Evolutionary conservation across 768 basidiomycete genomes (phyloP), one percentile per base, ranked within the genome.

Genomic region (Podaxis rugospora): DNA sequence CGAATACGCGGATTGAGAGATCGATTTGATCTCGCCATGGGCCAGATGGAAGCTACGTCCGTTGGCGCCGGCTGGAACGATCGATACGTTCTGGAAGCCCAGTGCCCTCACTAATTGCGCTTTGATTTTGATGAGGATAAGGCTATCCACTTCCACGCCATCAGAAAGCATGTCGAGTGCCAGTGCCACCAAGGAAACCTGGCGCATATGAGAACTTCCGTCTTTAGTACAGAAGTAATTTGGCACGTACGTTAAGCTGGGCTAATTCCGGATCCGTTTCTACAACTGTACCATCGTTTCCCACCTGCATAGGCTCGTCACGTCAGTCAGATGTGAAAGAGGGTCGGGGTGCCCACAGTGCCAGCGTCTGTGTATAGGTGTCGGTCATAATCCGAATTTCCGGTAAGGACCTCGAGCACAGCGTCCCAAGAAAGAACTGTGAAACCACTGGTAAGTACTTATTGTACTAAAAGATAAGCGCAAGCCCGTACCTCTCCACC

Each of bases 101-200:
- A 86, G 58, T 11, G 78, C 67, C 51, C 74, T 75, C 18, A 81
- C 72, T 55, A 85, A 66, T 61, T 80, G 76, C 16, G 76, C 76
- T 68, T 92, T 92, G 67, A 92, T 71, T 66, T 82, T 85, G 64
- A 89, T 73, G 6, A 88, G 72, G 16, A 78, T 77, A 51, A 76
- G 72, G 5, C 77, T 57, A 58, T 85, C 85, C 52, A 87, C 78
- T 14, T 72, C 55, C 49, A 88, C 76, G 5, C 88, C 88, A 61
- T 86, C 84, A 9, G 84, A 77, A 35, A 92, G 76, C 84, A 90
- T 86, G 55, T 83, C 80, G 52, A 92, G 72, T 61, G 83, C 79
- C 14, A 92, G 76, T 13, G 81, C 72, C 25, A 89, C 62, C 21
- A 87, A 67, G 1, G 85, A 82, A 52, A 78, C 76, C 88, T 90